These are phyloP conservation scores for Fusarium sulawesiense DNA, from an alignment of 2,329 filamentous ascomycete species.

Conservation along the genomic window DNA sequence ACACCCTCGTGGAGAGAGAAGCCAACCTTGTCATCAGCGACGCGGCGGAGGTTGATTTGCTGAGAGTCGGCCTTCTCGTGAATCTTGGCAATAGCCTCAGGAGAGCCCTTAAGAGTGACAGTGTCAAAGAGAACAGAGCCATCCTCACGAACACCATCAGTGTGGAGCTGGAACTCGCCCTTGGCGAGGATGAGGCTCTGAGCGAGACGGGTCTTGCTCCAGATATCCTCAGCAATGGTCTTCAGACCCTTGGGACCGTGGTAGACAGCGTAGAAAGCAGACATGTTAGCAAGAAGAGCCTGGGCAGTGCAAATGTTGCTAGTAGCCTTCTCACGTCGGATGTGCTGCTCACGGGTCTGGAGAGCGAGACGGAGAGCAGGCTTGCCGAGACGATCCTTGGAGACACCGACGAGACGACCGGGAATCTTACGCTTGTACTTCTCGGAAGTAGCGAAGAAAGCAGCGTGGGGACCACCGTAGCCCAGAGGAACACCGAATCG, in stretches of 20 bases:
- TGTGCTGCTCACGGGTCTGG: slow-evolving; percentile 96
- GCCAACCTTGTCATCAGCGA: slow-evolving; percentile 48
- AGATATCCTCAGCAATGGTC: slow-evolving; percentile 82
- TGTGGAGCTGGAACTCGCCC: slow-evolving; percentile 70
- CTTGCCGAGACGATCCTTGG: slow-evolving; percentile 86
- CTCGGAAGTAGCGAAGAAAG: slow-evolving; percentile 84
- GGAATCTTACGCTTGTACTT: slow-evolving; percentile 96
- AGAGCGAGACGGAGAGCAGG: slow-evolving; percentile 71
- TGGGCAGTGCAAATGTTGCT: slow-evolving; percentile 98
- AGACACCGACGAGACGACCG: slow-evolving; percentile 87
- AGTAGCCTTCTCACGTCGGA: slow-evolving; percentile 93
- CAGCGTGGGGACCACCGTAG: slow-evolving; percentile 91
- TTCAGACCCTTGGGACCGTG: slow-evolving; percentile 88
- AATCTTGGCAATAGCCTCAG: slow-evolving; percentile 41
- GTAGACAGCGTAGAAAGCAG: slow-evolving; percentile 91
- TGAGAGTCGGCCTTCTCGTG: slow-evolving; percentile 39
- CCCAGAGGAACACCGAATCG: slow-evolving; percentile 92
- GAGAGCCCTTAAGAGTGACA: slow-evolving; percentile 69
- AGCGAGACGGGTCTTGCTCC: slow-evolving; percentile 74
- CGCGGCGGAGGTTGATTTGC: slow-evolving; percentile 46
- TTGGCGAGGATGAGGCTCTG: slow-evolving; percentile 61
- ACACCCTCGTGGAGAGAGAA: slow-evolving; percentile 49
- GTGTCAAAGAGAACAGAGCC: slow-evolving; percentile 81
- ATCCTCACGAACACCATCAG: slow-evolving; percentile 66
- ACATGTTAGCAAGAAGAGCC: slow-evolving; percentile 94